Base-by-base conservation (phyloP, 495 filamentous ascomycete species). In the Cladorrhinum samala region DNA sequence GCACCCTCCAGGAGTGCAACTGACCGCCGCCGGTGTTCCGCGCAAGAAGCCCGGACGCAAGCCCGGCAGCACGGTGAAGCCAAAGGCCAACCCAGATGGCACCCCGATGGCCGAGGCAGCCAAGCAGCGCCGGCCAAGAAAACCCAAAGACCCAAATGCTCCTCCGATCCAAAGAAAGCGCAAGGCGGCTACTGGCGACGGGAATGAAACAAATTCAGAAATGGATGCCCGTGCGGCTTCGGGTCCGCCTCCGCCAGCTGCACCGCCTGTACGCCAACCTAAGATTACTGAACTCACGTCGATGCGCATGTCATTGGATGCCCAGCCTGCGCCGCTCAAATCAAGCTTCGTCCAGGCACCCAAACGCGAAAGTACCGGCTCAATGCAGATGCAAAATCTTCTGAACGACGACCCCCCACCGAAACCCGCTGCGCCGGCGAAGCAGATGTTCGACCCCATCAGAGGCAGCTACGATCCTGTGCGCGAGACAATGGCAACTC, bases 361-460 rank as follows among this genome's bases (percentile, higher is more conserved):
- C 20, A 76, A 75, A 50, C 71, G 72, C 21, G 73, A 76, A 46
- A 38, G 46, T 14, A 55, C 57, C 5, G 65, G 62, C 6, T 76
- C 73, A n/a, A 77, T 77, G 72, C 69, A 70, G n/a, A 76, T 77
- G 74, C 71, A 68, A 24, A 76, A 56, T 42, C 69, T 77, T n/a
- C 60, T 77, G 6, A 77, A 76, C 54, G 68, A 69, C n/a, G 73
- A 77, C 8, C 70, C 72, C 1, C 67, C 68, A 45, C 70, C 72
- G 6, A 67, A 64, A 19, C 75, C 65, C 18, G 50, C 60, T 5
- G 70, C 77, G 2, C 76, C 85, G 1, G 89, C 86, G 60, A 84
- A 89, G 41, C 87, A 88, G 58, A 86, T 86, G 57, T 96, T 89
- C 62, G 91, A 96, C 68, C 91, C 91, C 1, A 86, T 96, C 60